Evolutionary conservation across 228 moss, liverwort and hornwort species (phyloP), one percentile per base, ranked within the genome.

Genomic region (Sphagnum magellanicum): DNA sequence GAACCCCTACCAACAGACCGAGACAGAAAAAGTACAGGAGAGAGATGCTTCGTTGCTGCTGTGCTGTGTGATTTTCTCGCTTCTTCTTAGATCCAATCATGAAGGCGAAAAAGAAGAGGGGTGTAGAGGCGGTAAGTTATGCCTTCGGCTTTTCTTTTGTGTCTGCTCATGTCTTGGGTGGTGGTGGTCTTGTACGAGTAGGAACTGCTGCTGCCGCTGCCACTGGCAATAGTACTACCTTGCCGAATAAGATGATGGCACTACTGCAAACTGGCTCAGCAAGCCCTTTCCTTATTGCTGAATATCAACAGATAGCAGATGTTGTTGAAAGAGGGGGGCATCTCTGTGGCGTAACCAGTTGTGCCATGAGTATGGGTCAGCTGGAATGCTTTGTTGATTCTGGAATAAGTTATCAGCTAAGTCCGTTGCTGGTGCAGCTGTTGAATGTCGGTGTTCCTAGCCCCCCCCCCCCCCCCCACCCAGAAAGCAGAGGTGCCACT

Each of bases 101-200:
- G 97, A 93, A 90, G 85, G 85, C 84, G 72, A 97, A 97, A 87
- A 97, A 97, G 83, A 97, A 97, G 86, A 91, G 93, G 57, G 97
- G 97, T 62, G 93, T 97, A 10, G 97, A 97, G 78, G 88, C 88
- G 78, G 95, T 96, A 91, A 85, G 95, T 81, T 59, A 70, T 73
- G 68, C 67, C 53, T 14, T 14, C 50, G 69, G 12, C 55, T 12
- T 55, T 55, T 8, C 55, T 55, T 55, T 8, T 12, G 8, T 55
- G 55, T 8, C 55, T 55, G 55, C 50, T 50, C 32, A 32, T 32
- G 32, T 32, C 32, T 32, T 32, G 32, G 32, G 32, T 32, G 32
- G 32, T 32, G 32, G 32, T 32, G 32, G 32, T 32, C 32, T 32
- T 32, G 32, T 32, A 32, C 32, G 3, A 32, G 32, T 32, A 32